phyloP scores from a whole-genome alignment of 2,329 filamentous ascomycete species.

The Anisogramma anomala region DNA sequence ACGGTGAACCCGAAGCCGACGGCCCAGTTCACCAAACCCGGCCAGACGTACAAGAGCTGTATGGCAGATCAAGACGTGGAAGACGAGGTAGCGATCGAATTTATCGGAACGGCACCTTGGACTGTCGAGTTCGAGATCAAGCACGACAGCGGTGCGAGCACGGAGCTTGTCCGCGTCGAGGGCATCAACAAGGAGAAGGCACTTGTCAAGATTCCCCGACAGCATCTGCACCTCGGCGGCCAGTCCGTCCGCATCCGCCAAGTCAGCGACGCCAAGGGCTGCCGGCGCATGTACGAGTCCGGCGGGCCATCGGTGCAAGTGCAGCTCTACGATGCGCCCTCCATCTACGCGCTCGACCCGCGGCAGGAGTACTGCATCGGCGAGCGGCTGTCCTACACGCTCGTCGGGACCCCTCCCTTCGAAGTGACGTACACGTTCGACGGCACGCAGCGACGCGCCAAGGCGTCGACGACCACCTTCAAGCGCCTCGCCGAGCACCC shows the following conservation, averaged over 20 bases:
- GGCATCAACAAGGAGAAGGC: conserved; percentile 66
- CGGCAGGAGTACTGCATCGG: conserved; percentile 88
- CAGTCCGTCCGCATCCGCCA: conserved; percentile 83
- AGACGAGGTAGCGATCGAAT: conserved; percentile 75
- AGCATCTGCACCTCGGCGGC: conserved; percentile 75
- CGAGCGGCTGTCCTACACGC: conserved; percentile 82
- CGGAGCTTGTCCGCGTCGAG: conserved; percentile 71
- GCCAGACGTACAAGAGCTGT: conserved; percentile 93
- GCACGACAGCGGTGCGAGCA: conserved; percentile 68
- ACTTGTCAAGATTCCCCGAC: conserved; percentile 72
- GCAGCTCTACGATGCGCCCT: conserved; percentile 83
- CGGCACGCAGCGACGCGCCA: conserved; percentile 64
- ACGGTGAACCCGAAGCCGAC: conserved; percentile 73
- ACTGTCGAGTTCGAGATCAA: conserved; percentile 86
- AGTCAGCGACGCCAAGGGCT: conserved; percentile 77
- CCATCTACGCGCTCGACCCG: conserved; percentile 77
- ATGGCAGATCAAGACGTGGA: conserved; percentile 70
- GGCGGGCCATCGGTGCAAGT: conserved; percentile 73
- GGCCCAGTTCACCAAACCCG: conserved; percentile 71
- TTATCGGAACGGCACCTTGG: conserved; percentile 80
- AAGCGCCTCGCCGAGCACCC: conserved; percentile 85
- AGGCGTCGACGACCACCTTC: conserved; percentile 70
- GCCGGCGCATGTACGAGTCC: conserved; percentile 63
- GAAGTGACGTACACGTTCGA: conserved; percentile 88
- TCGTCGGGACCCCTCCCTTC: conserved; percentile 85